Evolutionary conservation across 75 land plant species (phyloP).

Genomic region (Pinus albicaulis): DNA sequence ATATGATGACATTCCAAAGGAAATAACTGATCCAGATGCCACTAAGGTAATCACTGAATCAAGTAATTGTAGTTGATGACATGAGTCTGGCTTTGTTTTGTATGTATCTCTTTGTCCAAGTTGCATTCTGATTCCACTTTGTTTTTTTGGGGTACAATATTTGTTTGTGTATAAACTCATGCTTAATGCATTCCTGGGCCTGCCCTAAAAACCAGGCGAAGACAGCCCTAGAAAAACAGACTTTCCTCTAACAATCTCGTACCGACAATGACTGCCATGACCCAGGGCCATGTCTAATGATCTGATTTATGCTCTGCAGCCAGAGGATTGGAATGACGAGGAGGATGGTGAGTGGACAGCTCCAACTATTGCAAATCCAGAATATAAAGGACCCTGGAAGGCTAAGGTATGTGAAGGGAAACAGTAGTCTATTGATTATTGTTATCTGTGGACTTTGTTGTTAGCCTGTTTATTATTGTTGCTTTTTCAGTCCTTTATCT

Average conservation of each 20-base stretch:
- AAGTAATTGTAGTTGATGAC: background rate
- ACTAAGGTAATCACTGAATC: constrained; percentile 41
- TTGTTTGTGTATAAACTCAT: background rate
- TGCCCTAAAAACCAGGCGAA: background rate
- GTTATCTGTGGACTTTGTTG: background rate
- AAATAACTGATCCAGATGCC: constrained; percentile 69
- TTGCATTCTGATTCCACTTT: background rate
- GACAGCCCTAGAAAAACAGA: background rate
- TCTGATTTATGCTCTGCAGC: constrained; percentile 36
- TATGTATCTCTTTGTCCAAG: background rate
- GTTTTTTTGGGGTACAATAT: background rate
- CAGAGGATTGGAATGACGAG: constrained; percentile 98
- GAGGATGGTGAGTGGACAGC: constrained; percentile 97
- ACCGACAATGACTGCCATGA: background rate
- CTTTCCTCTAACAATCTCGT: background rate
- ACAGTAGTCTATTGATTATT: background rate
- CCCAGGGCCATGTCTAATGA: background rate
- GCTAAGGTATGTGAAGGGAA: constrained; percentile 57
- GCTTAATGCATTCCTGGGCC: background rate
- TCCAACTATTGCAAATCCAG: constrained; percentile 90
- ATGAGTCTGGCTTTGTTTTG: background rate
- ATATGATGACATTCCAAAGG: constrained; percentile 59
- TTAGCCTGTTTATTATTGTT: background rate
- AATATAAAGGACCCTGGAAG: constrained; percentile 96
- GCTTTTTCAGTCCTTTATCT: background rate